Evolutionary conservation across 176 grass and related monocot genomes (phyloP), one percentile per base, ranked within the genome.

Genomic region (Dendrocalamus sinicus): DNA sequence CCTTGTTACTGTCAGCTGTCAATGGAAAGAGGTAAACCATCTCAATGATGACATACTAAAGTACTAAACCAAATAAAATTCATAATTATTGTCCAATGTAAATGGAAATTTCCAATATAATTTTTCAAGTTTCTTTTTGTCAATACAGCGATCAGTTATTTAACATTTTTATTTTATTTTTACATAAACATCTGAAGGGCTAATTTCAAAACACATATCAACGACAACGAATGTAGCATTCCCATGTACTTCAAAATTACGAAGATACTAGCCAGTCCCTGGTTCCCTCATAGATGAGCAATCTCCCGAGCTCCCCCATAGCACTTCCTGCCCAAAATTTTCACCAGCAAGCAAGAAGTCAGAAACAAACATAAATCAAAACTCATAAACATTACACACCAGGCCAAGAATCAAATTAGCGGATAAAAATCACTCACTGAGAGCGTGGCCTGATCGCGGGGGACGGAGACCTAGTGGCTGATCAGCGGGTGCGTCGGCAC

Each of bases 291-390:
- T 95, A 92, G 69, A 90, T 80, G 9, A 95, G 90, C 82, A 95
- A 84, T 90, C 93, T 92, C 23, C 90, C 90, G 28, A 95, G 85
- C 76, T 95, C 93, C 13, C 88, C 93, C 93, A 95, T 92, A 44
- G 86, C 93, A 89, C 40, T 90, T 81, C 57, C 93, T 95, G 45
- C 60, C 44, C 67, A 58, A 1, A 75, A 35, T 35, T 54, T 20
- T 46, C 9, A 59, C 14, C 15, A 59, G 26, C 17, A 84, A 70
- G 35, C 37, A 75, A 20, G 24, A 65, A 0, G 55, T 17, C 23
- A 35, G 4, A 37, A 75, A 20, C 7, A 73, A 89, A 52, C 37
- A 71, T 72, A 52, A 35, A 35, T 35, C 35, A 35, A 2, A 35
- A 35, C 35, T 35, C 35, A 35, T 35, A 26, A 35, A 35, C 35